Base-by-base conservation (phyloP, 2,329 filamentous ascomycete genomes). In the Metarhizium sp. region DNA sequence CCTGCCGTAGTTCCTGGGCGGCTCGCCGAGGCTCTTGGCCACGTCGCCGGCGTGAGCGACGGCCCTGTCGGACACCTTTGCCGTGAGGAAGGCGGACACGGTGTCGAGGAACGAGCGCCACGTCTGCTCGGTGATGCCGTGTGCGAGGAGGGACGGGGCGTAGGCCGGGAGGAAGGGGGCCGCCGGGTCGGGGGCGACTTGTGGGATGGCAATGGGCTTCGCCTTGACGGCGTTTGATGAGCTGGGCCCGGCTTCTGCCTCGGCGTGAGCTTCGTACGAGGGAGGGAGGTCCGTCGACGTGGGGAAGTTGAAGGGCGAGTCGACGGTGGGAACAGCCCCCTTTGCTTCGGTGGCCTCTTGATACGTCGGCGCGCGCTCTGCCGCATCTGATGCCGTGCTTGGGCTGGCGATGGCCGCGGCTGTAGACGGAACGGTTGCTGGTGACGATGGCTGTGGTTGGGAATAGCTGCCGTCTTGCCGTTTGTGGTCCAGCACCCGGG, bases 51-150 rank as follows among this genome's bases (percentile, higher is more conserved):
- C 74, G 57, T 76, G 75, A 34, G 66, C 67, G 18, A 76, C 56
- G 6, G 75, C 75, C 2, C 73, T 69, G 51, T 74, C 71, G 0
- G 73, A 71, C 0, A 77, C 72, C 20, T 69, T 75, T 51, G 75
- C 75, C 0, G 70, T 68, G 6, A 78, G 67, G 56, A 78, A 78
- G 1, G 72, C 75, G 0, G 75, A 78, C 2, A 75, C 61, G 7
- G 75, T 76, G 18, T 66, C 59, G 2, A 73, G 54, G 16, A 73
- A 71, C 0, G 70, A 67, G 8, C 54, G 51, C 69, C 70, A 73
- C 0, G 68, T 64, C n/a, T 65, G 60, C 6, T 64, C 55, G 0
- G 70, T 66, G 55, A 73, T 68, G 45, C 70, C 75, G 40, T 69
- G 66, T 16, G 62, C 58, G 0, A 76, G 68, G 0, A 78, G 69